Percentiles rank a stretch among this genome's conserved stretches.
Conservation (phyloP, 1,139 yeast genomes). For the Eremothecium gossypii region DNA sequence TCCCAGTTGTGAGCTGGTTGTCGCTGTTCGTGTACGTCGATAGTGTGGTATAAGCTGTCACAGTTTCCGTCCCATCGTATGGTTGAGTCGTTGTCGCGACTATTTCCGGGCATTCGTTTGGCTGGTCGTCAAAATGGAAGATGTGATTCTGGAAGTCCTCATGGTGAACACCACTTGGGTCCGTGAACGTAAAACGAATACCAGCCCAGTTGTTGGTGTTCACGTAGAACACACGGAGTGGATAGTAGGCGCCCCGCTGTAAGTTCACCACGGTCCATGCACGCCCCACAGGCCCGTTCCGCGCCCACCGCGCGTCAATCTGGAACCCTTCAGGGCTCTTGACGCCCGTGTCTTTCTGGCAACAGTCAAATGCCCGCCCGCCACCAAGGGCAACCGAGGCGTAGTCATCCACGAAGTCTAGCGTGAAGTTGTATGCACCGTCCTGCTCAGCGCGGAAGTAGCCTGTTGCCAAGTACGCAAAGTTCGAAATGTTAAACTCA, state of each 20-base stretch:
- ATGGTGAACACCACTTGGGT: constrained; percentile 11
- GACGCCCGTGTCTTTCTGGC: constrained; percentile 5
- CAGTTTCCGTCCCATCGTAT: constrained; percentile 8
- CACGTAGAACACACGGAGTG: constrained; percentile 14
- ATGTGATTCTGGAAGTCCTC: constrained; percentile 8
- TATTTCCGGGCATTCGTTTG: constrained; percentile 4
- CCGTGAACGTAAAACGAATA: constrained; percentile 10
- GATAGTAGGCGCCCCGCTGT: constrained; percentile 13
- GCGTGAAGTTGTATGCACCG: constrained; percentile 10
- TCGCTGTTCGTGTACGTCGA: constrained; percentile 6
- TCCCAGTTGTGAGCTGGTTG: constrained; percentile 9
- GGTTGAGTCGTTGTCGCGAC: constrained; percentile 3
- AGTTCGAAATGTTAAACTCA: constrained; percentile 9
- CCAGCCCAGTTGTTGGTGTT: constrained; percentile 14
- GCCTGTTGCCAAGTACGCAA: constrained; percentile 13
- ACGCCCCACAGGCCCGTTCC: constrained; percentile 3
- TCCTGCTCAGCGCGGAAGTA: constrained; percentile 11
- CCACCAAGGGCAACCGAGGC: constrained; percentile 12
- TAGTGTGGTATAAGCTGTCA: constrained; percentile 9
- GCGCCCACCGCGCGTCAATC: constrained; percentile 9
- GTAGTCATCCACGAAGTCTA: constrained; percentile 13
- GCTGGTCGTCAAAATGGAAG: constrained; percentile 6
- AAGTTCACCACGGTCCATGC: constrained; percentile 5
- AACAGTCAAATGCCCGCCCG: constrained; percentile 12
- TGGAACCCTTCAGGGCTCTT: constrained; percentile 9